phyloP scores from a whole-genome alignment of 306 rosid genomes.

The Clitoria ternatea region DNA sequence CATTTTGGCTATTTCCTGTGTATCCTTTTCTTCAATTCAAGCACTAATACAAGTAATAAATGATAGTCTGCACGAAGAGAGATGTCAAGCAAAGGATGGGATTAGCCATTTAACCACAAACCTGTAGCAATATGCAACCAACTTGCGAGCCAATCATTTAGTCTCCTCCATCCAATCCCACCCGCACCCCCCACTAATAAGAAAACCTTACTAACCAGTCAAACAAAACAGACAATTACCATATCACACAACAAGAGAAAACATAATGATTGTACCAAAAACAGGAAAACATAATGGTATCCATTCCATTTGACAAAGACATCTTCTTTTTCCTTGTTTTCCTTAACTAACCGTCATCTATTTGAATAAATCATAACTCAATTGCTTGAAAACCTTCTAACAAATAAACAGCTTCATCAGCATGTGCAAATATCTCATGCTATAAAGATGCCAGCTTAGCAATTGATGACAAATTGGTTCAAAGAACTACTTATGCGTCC shows the following conservation, averaged over 20 bases:
- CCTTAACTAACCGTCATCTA: neutral
- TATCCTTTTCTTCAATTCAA: neutral
- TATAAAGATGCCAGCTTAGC: slow-evolving; percentile 1
- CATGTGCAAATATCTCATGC: slow-evolving; percentile 2
- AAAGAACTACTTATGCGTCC: neutral
- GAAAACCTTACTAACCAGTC: neutral
- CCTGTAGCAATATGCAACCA: neutral
- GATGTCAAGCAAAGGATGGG: neutral
- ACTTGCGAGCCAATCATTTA: neutral
- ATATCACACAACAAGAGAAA: neutral
- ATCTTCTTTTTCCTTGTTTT: neutral
- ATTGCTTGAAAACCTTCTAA: neutral
- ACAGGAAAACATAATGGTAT: neutral
- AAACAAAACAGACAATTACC: neutral
- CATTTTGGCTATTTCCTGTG: neutral
- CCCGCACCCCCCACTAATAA: neutral
- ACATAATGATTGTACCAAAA: neutral
- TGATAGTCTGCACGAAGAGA: neutral
- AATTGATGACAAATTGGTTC: neutral
- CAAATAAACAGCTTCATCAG: neutral
- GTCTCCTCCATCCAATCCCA: neutral
- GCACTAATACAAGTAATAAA: neutral
- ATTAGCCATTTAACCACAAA: neutral
- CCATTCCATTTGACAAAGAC: neutral
- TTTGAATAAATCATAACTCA: neutral